Percentiles rank a stretch among this genome's conserved stretches.
phyloP scores from a whole-genome alignment of 192 early-diverging fungal genomes.

The Pilaira anomala region DNA sequence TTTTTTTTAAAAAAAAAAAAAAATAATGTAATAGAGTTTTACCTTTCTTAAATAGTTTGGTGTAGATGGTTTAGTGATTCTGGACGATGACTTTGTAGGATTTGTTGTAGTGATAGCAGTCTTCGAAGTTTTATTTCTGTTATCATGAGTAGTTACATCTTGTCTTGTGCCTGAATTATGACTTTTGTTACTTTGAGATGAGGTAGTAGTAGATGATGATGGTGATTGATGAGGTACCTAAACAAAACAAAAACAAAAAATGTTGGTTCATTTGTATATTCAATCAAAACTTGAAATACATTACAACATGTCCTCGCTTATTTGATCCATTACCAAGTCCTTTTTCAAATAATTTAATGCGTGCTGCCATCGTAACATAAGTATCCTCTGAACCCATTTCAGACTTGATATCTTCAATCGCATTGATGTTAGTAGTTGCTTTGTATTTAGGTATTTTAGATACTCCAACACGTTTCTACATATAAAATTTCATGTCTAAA shows the following conservation, averaged over 20 bases:
- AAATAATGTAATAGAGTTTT: too few species aligned
- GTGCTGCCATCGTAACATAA: slow-evolving; percentile 22
- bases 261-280: neutral
- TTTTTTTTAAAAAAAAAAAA: too few species aligned
- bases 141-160: too few species aligned
- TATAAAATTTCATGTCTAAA: neutral
- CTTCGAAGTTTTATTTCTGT: too few species aligned
- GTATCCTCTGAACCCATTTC: slow-evolving; percentile 16
- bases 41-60: too few species aligned
- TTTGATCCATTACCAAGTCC: slow-evolving; percentile 20
- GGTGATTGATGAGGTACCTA: neutral
- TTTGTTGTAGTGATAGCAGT: too few species aligned
- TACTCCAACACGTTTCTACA: slow-evolving; percentile 9
- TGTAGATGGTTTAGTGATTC: too few species aligned
- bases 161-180: too few species aligned
- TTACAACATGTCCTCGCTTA: neutral
- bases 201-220: neutral
- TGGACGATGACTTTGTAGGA: too few species aligned
- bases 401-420: slow-evolving; percentile 17
- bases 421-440: slow-evolving; percentile 14
- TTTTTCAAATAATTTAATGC: slow-evolving; percentile 28
- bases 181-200: neutral
- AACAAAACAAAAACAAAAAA: neutral
- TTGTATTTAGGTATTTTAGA: slow-evolving; percentile 16
- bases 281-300: neutral